Percentiles rank a stretch among this genome's conserved stretches.
Evolutionary conservation across 2,329 filamentous ascomycete species (phyloP).

Genomic region (Geosmithia morbida): DNA sequence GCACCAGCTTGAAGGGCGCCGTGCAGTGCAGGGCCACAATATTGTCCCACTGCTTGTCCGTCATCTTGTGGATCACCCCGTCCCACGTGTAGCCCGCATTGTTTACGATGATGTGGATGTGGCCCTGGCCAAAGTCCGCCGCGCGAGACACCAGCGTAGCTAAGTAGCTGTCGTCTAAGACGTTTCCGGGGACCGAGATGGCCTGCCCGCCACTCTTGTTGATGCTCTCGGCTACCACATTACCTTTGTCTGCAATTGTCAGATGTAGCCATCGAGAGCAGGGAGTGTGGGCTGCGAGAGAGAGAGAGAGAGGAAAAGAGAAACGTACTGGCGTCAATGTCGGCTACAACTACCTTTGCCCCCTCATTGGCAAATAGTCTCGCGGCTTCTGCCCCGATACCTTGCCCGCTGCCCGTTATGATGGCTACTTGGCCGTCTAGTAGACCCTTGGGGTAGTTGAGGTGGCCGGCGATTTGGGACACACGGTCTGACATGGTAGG

Average conservation of each 20-base stretch:
- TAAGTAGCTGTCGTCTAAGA: constrained; percentile 58
- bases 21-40: constrained; percentile 75
- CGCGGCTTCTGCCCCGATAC: constrained; percentile 76
- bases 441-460: constrained; percentile 71
- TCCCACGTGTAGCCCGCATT: constrained; percentile 92
- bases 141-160: constrained; percentile 57
- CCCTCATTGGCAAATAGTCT: constrained; percentile 77
- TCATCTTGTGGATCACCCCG: constrained; percentile 84
- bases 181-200: constrained; percentile 61
- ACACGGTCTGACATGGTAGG: constrained; percentile 40
- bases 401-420: constrained; percentile 75
- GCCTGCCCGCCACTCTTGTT: constrained; percentile 52
- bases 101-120: constrained; percentile 85
- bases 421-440: constrained; percentile 72
- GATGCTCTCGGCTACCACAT: constrained; percentile 55
- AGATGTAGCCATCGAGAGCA: neutral
- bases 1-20: constrained; percentile 71
- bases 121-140: constrained; percentile 69
- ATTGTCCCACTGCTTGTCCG: constrained; percentile 82
- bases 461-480: constrained; percentile 59
- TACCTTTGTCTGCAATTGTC: constrained; percentile 45
- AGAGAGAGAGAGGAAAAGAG: neutral
- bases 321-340: constrained; percentile 57
- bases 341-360: constrained; percentile 68
- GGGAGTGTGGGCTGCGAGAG: too few species aligned